A percentile compares a stretch with the other conserved stretches of the same genome.
Evolutionary conservation across 495 filamentous ascomycete species (phyloP).

Genomic region (Penicillium maclennaniae): DNA sequence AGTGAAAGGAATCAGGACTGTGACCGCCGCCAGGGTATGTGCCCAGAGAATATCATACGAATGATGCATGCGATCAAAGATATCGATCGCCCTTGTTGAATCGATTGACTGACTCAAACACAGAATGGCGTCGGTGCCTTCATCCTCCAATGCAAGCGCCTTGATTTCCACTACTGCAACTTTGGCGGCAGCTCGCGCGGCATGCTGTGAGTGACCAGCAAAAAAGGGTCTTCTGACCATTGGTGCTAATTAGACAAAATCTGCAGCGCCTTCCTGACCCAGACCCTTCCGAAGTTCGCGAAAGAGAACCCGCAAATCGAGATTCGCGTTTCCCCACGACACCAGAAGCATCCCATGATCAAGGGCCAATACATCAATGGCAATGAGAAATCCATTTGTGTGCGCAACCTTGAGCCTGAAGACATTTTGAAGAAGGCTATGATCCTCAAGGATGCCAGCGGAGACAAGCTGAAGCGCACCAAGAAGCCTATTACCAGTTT

Average conservation of each 20-base stretch:
- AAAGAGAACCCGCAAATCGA: slow-evolving; percentile 81
- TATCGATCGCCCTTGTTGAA: neutral
- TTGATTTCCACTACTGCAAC: slow-evolving; percentile 97
- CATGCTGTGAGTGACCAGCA: slow-evolving; percentile 72
- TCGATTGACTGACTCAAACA: slow-evolving; percentile 6
- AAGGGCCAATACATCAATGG: slow-evolving; percentile 89
- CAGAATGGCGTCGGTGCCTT: slow-evolving; percentile 97
- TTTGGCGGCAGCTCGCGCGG: slow-evolving; percentile 85
- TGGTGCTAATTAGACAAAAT: neutral
- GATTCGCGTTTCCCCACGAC: slow-evolving; percentile 84
- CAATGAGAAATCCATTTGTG: slow-evolving; percentile 78
- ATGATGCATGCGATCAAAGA: neutral
- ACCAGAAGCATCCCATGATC: slow-evolving; percentile 80
- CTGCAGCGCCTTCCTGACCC: slow-evolving; percentile 71
- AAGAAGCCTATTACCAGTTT: slow-evolving; percentile 80
- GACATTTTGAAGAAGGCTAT: slow-evolving; percentile 79
- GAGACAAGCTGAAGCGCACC: slow-evolving; percentile 75
- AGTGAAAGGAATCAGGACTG: slow-evolving; percentile 53
- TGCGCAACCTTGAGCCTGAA: slow-evolving; percentile 75
- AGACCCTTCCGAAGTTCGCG: slow-evolving; percentile 72
- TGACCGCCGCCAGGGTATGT: slow-evolving; percentile 39
- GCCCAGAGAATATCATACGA: neutral
- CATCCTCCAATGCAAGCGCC: slow-evolving; percentile 91
- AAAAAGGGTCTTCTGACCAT: neutral
- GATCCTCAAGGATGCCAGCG: slow-evolving; percentile 75